A percentile compares a stretch with the other conserved stretches of the same genome.
Evolutionary conservation across 371 early-diverging fungal species (phyloP).

Genomic region (Actinomucor elegans): DNA sequence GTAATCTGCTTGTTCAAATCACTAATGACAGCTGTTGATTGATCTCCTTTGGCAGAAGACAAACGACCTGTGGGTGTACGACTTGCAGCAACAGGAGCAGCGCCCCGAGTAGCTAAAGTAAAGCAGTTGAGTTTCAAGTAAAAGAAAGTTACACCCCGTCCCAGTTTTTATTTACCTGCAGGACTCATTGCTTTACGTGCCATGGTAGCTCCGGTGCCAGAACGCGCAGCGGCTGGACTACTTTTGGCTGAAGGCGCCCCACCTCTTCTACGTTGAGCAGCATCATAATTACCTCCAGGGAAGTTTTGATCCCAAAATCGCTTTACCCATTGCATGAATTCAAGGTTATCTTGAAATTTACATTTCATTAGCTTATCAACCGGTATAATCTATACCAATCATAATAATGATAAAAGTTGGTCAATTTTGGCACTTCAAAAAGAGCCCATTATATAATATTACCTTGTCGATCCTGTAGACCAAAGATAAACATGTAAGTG

Average conservation of each 20-base stretch:
- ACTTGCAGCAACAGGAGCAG: too few relatives aligned
- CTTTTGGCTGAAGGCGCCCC: constrained; percentile 48
- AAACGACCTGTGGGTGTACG: constrained; percentile 26
- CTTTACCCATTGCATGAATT: constrained; percentile 94
- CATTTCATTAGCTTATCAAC: constrained; percentile 85
- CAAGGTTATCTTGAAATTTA: constrained; percentile 95
- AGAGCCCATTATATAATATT: too few relatives aligned
- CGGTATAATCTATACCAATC: constrained; percentile 71
- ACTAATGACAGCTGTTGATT: constrained; percentile 45
- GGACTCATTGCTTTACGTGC: constrained; percentile 13
- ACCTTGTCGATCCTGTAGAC: constrained; percentile 49
- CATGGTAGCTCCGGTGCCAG: constrained; percentile 12
- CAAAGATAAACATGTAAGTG: background rate
- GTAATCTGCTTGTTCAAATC: constrained; percentile 71
- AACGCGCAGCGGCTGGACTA: constrained; percentile 14
- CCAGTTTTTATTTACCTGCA: constrained; percentile 1
- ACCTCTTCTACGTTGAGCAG: constrained; percentile 76
- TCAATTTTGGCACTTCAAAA: too few relatives aligned
- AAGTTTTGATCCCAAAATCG: constrained; percentile 83
- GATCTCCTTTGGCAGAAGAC: constrained; percentile 10
- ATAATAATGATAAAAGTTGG: too few relatives aligned
- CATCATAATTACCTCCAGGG: constrained; percentile 83
- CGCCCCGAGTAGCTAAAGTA: constrained; percentile 17
- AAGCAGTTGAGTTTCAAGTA: too few relatives aligned
- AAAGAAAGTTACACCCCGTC: too few relatives aligned